Conservation (phyloP, 257 asterid species). For the Cynanchum wilfordii region DNA sequence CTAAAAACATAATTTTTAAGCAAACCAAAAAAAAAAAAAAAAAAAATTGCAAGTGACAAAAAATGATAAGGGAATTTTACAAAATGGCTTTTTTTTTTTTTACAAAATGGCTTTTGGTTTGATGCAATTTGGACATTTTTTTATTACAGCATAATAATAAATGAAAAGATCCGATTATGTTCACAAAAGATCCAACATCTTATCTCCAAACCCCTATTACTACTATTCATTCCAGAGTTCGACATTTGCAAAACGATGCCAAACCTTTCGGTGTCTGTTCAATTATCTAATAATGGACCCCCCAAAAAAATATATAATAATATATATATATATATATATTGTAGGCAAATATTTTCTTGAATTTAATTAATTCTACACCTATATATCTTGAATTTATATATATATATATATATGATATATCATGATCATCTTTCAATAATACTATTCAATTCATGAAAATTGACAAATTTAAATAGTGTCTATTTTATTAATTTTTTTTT, state of each 20-base stretch:
- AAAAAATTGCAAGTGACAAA: too few species aligned
- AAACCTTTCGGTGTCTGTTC: background rate
- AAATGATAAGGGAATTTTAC: background rate
- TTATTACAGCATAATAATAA: background rate
- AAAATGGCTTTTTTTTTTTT: conserved; percentile 5
- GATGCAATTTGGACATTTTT: conserved; percentile 1
- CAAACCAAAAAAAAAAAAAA: background rate
- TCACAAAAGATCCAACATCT: background rate
- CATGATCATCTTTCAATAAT: too few species aligned
- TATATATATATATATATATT: too few species aligned
- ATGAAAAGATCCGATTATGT: background rate
- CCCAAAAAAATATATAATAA: conserved; percentile 1
- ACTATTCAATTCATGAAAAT: too few species aligned
- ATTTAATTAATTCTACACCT: too few species aligned
- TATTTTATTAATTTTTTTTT: too few species aligned
- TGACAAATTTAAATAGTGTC: too few species aligned
- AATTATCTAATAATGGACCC: conserved; percentile 13
- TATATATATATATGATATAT: too few species aligned
- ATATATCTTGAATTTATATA: too few species aligned
- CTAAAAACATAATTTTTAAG: too few species aligned
- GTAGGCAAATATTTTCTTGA: too few species aligned
- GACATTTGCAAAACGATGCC: conserved; percentile 29
- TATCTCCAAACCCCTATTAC: background rate
- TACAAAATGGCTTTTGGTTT: conserved; percentile 1
- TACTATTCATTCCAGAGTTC: background rate